phyloP scores from a whole-genome alignment of 2,329 filamentous ascomycete genomes.

The Onygena corvina region DNA sequence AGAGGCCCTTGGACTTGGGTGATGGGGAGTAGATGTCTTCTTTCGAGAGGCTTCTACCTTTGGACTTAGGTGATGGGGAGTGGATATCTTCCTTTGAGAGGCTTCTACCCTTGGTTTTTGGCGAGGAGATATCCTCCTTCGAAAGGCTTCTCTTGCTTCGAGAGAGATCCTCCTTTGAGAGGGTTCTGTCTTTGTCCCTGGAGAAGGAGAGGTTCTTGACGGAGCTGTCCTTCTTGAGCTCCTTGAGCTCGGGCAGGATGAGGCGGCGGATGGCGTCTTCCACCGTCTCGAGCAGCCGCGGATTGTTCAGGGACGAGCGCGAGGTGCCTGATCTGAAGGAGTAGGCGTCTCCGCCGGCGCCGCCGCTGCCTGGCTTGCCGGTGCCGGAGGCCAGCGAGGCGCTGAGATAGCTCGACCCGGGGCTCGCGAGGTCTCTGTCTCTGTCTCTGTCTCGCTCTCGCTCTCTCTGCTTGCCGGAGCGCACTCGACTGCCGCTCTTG shows the following conservation, averaged over 20 bases:
- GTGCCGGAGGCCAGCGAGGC: constrained; percentile 40
- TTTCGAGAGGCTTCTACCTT: constrained; percentile 43
- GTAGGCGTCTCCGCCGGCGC: constrained; percentile 43
- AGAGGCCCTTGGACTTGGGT: too few relatives aligned
- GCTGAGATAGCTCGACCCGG: constrained; percentile 52
- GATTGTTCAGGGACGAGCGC: constrained; percentile 77
- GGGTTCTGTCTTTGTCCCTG: too few relatives aligned
- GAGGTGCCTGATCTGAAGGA: constrained; percentile 49
- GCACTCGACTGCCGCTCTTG: too few relatives aligned
- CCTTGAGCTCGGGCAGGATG: constrained; percentile 82
- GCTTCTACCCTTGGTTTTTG: constrained; percentile 41
- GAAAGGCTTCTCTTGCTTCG: constrained; percentile 45
- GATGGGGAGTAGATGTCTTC: constrained; percentile 40
- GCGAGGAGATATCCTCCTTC: constrained; percentile 35
- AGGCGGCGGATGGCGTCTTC: constrained; percentile 84
- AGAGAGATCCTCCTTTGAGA: too few relatives aligned
- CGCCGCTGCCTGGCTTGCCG: constrained; percentile 21
- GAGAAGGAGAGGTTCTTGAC: too few relatives aligned
- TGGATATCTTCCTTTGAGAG: constrained; percentile 42
- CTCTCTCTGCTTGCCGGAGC: constrained; percentile 39
- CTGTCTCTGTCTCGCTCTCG: constrained; percentile 48
- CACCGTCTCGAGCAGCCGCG: constrained; percentile 77
- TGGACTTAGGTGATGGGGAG: too few relatives aligned
- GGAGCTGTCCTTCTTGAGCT: constrained; percentile 82
- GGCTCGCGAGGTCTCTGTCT: constrained; percentile 43